phyloP scores from a whole-genome alignment of 257 asterid genomes.

The Nicotiana obtusifolia region DNA sequence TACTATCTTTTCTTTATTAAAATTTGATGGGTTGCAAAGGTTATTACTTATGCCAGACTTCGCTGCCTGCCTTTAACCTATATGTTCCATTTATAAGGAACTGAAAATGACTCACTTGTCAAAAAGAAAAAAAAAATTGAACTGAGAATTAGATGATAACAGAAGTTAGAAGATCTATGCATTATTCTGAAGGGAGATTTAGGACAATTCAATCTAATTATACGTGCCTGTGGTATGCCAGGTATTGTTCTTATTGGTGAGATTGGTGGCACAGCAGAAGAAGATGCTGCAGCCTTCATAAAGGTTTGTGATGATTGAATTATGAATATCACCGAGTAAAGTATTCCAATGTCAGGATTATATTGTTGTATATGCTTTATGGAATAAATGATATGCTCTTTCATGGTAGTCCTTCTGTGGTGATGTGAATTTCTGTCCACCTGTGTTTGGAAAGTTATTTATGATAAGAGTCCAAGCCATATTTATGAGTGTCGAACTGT shows the following conservation, averaged over 20 bases:
- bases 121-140: no score
- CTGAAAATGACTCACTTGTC: not conserved
- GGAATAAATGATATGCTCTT: no score
- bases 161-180: not conserved
- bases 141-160: not conserved
- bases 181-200: not conserved
- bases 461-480: not conserved
- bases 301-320: slow-evolving; percentile 43
- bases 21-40: not conserved
- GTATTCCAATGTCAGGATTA: not conserved
- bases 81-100: not conserved
- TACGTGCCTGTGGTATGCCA: slow-evolving; percentile 25
- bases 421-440: not conserved
- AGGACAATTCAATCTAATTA: slow-evolving; percentile 1
- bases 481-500: not conserved
- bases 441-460: not conserved
- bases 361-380: not conserved
- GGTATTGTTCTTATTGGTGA: slow-evolving; percentile 94
- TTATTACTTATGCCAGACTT: not conserved
- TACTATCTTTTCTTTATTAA: not conserved
- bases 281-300: slow-evolving; percentile 94
- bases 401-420: not conserved
- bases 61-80: not conserved
- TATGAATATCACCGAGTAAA: not conserved
- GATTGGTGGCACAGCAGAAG: slow-evolving; percentile 99